These are phyloP conservation scores for Didymella lethalis DNA, from an alignment of 2,329 filamentous ascomycete species.

Conservation along the genomic window DNA sequence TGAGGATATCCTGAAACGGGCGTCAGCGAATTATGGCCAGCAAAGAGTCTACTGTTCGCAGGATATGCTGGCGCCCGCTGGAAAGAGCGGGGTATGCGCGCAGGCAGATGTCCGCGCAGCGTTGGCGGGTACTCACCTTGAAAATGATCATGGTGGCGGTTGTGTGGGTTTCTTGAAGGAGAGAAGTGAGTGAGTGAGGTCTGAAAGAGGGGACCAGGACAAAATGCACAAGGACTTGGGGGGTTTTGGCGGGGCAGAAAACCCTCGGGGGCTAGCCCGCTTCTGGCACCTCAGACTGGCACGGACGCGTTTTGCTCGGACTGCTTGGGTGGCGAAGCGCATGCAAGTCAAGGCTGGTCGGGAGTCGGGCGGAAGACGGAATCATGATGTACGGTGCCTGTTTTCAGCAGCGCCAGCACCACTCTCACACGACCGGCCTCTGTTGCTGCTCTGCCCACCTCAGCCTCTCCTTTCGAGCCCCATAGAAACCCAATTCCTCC, in stretches of 20 bases:
- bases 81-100: conserved; percentile 39
- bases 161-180: conserved; percentile 20
- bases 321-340: conserved; percentile 13
- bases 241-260: conserved; percentile 22
- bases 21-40: conserved; percentile 22
- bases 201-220: conserved; percentile 8
- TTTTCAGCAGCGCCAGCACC: conserved; percentile 34
- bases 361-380: conserved; percentile 11
- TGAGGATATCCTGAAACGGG: conserved; percentile 78
- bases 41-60: conserved; percentile 16
- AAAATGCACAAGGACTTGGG: conserved; percentile 12
- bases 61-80: conserved; percentile 25
- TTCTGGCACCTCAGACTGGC: neutral
- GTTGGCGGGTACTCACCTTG: conserved; percentile 56
- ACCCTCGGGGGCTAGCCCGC: conserved; percentile 12
- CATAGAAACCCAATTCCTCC: conserved; percentile 2
- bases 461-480: conserved; percentile 43
- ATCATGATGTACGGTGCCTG: conserved; percentile 36
- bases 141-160: conserved; percentile 63
- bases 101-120: conserved; percentile 28
- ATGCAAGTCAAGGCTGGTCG: conserved; percentile 5
- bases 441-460: conserved; percentile 40
- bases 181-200: conserved; percentile 23
- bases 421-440: conserved; percentile 43
- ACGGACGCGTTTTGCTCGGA: neutral